Evolutionary conservation across 495 filamentous ascomycete genomes (phyloP), one percentile per base, ranked within the genome.

Genomic region (Delitschia confertaspora): DNA sequence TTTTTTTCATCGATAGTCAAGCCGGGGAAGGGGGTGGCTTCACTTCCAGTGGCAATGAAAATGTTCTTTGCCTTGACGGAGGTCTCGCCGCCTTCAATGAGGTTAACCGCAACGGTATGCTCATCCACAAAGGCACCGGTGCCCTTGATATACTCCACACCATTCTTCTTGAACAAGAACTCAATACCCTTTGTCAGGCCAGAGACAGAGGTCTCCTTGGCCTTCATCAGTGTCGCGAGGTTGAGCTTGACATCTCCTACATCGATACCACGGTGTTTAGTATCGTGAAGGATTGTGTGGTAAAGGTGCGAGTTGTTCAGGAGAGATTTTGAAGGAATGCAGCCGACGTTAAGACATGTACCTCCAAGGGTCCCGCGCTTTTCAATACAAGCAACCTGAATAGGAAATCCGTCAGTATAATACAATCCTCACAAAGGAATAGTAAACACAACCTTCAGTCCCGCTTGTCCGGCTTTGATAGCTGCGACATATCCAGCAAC

Each of bases 241-340:
- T 98, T 94, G 63, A 98, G 82, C 66, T 91, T 91, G 58, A 96
- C 89, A 69, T 93, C 85, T 56, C 83, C 84, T 55, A 98, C 91
- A 51, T 86, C 84, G 65, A 98, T 98, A 63, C 91, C 91, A 62
- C 91, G 88, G 65, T 83, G 80, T 72, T 96, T 95, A 39, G 83
- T 86, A 70, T 98, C 91, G 71, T 98, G 91, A 31, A 89, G 79
- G 58, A 95, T 82, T 69, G 88, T 82, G 73, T 98, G 91, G 76
- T 96, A 96, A 39, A 98, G 78, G 65, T 94, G 85, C 53, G 93
- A 95, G 74, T 96, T 98, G 80, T 98, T 96, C 63, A 98, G 85
- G 56, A 98, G 85, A 34, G 91, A 95, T 69, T 98, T 98, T 45
- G 91, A 96, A 33, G 91, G 91, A 59, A 98, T 98, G 69, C 91